phyloP scores from a whole-genome alignment of 768 basidiomycete species.

The Amanita subjunquillea region DNA sequence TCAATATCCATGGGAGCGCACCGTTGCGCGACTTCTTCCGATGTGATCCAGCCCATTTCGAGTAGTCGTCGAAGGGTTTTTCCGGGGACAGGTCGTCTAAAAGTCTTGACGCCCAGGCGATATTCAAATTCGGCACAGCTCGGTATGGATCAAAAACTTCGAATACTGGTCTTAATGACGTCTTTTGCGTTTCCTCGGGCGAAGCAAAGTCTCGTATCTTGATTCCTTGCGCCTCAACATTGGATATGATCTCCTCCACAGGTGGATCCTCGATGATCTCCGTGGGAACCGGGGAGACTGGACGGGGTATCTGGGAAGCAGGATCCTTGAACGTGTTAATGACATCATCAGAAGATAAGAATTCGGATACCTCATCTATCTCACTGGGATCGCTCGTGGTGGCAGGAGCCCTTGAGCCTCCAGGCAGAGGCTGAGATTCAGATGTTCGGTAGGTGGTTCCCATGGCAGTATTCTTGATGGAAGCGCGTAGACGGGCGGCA shows the following conservation, averaged over 20 bases:
- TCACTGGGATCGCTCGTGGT: background rate
- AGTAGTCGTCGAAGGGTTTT: slow-evolving; percentile 27
- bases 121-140: slow-evolving; percentile 29
- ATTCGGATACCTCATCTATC: background rate
- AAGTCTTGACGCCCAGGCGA: slow-evolving; percentile 18
- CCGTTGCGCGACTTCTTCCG: slow-evolving; percentile 20
- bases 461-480: background rate
- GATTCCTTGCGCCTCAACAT: slow-evolving; percentile 20
- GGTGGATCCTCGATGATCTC: slow-evolving; percentile 22
- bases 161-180: slow-evolving; percentile 10
- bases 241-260: slow-evolving; percentile 17
- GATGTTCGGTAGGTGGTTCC: background rate
- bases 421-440: background rate
- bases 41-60: slow-evolving; percentile 26
- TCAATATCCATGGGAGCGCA: slow-evolving; percentile 24
- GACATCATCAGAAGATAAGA: background rate
- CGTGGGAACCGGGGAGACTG: slow-evolving; percentile 24
- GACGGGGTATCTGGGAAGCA: slow-evolving; percentile 8
- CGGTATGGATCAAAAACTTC: slow-evolving; percentile 30
- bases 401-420: background rate
- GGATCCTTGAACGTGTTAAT: background rate
- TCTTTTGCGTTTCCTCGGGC: slow-evolving; percentile 1
- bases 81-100: slow-evolving; percentile 23
- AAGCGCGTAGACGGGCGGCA: background rate
- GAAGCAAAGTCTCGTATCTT: slow-evolving; percentile 32